Evolutionary conservation across 805 yeast genomes (phyloP).

Genomic region (Blastobotrys robertii): DNA sequence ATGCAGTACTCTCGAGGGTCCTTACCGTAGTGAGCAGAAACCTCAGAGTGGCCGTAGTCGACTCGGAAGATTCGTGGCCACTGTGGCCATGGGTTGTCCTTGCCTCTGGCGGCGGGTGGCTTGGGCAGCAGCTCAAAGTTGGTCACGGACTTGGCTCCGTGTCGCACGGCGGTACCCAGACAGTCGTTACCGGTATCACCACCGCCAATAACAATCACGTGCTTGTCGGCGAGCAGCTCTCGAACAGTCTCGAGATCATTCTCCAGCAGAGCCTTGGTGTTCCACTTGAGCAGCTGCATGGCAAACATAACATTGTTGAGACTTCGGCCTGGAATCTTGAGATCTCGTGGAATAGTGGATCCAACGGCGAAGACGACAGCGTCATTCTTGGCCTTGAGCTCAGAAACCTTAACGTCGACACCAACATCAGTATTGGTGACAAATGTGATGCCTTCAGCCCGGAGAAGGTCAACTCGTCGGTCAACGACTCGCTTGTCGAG

Average conservation of each 20-base stretch:
- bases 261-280: slow-evolving; percentile 83
- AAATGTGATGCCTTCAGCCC: slow-evolving; percentile 81
- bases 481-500: slow-evolving; percentile 86
- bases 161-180: slow-evolving; percentile 94
- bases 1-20: slow-evolving; percentile 97
- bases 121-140: slow-evolving; percentile 92
- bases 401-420: slow-evolving; percentile 65
- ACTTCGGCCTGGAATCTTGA: slow-evolving; percentile 89
- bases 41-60: slow-evolving; percentile 96
- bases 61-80: slow-evolving; percentile 98
- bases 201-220: slow-evolving; percentile 96
- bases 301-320: slow-evolving; percentile 87
- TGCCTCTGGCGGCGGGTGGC: slow-evolving; percentile 77
- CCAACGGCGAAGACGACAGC: slow-evolving; percentile 92
- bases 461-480: slow-evolving; percentile 84
- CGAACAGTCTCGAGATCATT: slow-evolving; percentile 71
- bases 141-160: slow-evolving; percentile 88
- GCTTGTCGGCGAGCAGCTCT: slow-evolving; percentile 65
- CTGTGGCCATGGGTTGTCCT: slow-evolving; percentile 99
- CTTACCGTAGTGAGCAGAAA: slow-evolving; percentile 85
- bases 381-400: slow-evolving; percentile 54
- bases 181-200: slow-evolving; percentile 99
- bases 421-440: slow-evolving; percentile 74
- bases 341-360: slow-evolving; percentile 92
- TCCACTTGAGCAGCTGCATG: slow-evolving; percentile 79